phyloP scores from a whole-genome alignment of 768 basidiomycete species.

The Auricularia auricula-judae region DNA sequence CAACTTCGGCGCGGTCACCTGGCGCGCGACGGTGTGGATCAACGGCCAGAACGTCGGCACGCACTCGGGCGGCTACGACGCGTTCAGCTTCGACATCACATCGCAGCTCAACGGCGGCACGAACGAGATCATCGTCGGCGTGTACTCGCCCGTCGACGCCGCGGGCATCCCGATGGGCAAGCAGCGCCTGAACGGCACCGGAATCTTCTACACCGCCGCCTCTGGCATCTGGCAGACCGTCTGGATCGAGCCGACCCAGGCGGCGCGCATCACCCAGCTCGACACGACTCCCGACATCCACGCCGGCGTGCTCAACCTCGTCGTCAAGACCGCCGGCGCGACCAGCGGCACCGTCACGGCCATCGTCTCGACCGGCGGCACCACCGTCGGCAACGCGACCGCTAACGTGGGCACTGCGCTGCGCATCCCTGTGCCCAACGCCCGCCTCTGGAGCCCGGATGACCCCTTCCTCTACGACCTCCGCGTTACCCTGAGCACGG shows the following conservation, averaged over 20 bases:
- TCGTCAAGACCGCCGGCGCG: background rate
- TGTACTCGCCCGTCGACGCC: background rate
- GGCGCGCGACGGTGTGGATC: no score
- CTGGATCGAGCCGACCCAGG: background rate
- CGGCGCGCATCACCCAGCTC: background rate
- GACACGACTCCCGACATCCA: background rate
- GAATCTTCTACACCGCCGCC: background rate
- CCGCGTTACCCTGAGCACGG: background rate
- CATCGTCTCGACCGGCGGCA: background rate
- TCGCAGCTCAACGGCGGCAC: background rate
- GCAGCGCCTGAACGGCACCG: background rate
- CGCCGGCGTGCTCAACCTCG: background rate
- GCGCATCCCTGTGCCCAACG: background rate
- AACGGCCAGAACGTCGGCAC: background rate
- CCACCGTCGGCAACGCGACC: background rate
- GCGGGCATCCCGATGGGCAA: background rate
- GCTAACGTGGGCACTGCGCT: background rate
- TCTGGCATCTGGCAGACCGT: background rate
- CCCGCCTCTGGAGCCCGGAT: background rate
- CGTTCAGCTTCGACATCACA: background rate
- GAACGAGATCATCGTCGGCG: background rate
- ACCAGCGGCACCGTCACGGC: background rate
- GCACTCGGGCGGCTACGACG: background rate
- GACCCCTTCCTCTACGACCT: background rate
- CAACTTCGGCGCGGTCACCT: no score